Base-by-base conservation (phyloP, 176 grass and related monocot species). In the Oryza meyeriana region DNA sequence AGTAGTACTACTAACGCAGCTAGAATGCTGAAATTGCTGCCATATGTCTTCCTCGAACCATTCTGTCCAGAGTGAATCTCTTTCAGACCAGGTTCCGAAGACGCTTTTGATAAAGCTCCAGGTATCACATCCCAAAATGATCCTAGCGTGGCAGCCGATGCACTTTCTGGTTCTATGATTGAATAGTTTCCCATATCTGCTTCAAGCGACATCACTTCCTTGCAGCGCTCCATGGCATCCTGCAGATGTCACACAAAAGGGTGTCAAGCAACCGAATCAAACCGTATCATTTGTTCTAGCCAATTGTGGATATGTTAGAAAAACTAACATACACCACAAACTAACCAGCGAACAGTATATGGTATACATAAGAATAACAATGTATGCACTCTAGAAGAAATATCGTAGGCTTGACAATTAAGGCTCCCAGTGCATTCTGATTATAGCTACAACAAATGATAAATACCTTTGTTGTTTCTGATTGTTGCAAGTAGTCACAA, bases 141-240 rank as follows among this genome's bases (percentile, higher is more conserved):
- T 86, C 90, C 86, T 35, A 84, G 70, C 30, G 25, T 85, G 16
- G 28, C 55, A 4, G 25, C 34, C 7, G 68, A 45, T 64, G 57
- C 74, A 41, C 71, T 78, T 89, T 98, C 95, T 10, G 85, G 69
- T 82, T 98, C 95, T 41, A 94, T 27, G 14, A 98, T 66, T 20
- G 86, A 83, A 20, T 80, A 83, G 5, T 29, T 84, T 1, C 85
- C 81, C 24, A 81, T 29, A 39, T 30, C 64, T 72, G 66, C 45
- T 79, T 94, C 92, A 71, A 98, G 76, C 4, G 95, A 81, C 69
- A 98, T 89, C 78, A 98, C 86, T 81, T 98, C 92, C 79, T 91
- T 94, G 90, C 90, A 98, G 62, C 90, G 86, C 61, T 91, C 88
- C 67, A 81, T 76, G 35, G 88, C 81, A 47, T 93, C 90, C 95